These are phyloP conservation scores for Mucor irregularis DNA, from an alignment of 371 early-diverging fungal genomes.

Conservation along the genomic window DNA sequence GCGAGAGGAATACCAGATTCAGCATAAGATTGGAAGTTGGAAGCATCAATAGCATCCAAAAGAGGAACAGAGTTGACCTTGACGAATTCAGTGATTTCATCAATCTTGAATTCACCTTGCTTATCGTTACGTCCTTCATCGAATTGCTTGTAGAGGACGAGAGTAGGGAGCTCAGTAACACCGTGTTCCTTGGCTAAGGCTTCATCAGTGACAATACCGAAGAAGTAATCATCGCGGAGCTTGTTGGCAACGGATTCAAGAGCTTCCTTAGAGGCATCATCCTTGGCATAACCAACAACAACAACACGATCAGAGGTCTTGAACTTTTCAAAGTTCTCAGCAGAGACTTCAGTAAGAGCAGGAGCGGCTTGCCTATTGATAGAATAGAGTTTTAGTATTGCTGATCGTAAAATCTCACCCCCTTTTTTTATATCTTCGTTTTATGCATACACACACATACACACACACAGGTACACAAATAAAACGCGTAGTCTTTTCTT, in stretches of 20 bases:
- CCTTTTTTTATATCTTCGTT: not conserved
- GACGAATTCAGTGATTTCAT: constrained; percentile 68
- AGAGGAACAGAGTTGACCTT: constrained; percentile 78
- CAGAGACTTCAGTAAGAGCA: constrained; percentile 67
- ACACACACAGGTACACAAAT: not conserved
- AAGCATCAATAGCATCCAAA: constrained; percentile 87
- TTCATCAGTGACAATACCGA: constrained; percentile 75
- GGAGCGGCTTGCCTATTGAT: constrained; percentile 71
- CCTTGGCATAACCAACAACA: constrained; percentile 77
- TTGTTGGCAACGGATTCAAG: constrained; percentile 70
- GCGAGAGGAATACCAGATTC: constrained; percentile 84
- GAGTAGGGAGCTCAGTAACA: constrained; percentile 53
- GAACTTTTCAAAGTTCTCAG: constrained; percentile 71
- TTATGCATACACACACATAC: too few species aligned
- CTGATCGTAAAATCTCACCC: not conserved
- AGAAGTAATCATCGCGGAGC: constrained; percentile 81
- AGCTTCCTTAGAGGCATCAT: constrained; percentile 58
- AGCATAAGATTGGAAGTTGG: constrained; percentile 85
- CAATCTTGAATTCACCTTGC: constrained; percentile 51
- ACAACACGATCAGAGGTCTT: constrained; percentile 82
- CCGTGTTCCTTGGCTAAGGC: constrained; percentile 47
- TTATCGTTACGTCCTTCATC: constrained; percentile 81
- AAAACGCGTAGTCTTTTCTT: not conserved
- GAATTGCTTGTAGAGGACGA: constrained; percentile 88
- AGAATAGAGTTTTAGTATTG: not conserved